Base-by-base conservation (phyloP, 2,329 filamentous ascomycete species). In the Colletotrichum incanum region DNA sequence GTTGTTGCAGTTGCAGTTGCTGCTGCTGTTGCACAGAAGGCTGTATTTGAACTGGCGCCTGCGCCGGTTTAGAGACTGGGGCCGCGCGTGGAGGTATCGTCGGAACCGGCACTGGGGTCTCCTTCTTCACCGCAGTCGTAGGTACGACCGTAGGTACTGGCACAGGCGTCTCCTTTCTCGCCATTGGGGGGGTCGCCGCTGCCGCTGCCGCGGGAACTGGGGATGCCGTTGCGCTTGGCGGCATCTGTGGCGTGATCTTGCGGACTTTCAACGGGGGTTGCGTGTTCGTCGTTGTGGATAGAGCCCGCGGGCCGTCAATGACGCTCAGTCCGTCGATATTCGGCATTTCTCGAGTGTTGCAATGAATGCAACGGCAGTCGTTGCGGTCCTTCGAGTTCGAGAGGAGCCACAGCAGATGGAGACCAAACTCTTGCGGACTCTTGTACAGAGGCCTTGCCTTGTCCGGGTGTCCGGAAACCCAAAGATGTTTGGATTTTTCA, bases 301-400 rank as follows among this genome's bases (percentile, higher is more conserved):
- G 28, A 50, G 50, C 45, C 28, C 52, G 56, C 2, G 61, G 70
- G 54, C 52, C 47, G 16, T 72, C 70, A 23, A 67, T 37, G 8
- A 73, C 55, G 23, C 28, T 67, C 47, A 72, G 58, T 9, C 70
- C 68, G 23, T 74, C 73, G 11, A 69, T 54, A 23, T 52, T 64
- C 2, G 59, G 65, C 59, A 58, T 64, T 39, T 56, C 79, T 9
- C 79, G 76, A 5, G 79, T 73, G 67, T 85, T 86, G 77, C 87
- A 89, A 59, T 87, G 83, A 16, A 85, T 82, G 73, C 87, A 89
- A 63, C 85, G 86, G 76, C 87, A 89, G 73, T 88, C 85, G 55
- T 76, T 81, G 58, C 86, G 85, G 75, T 87, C 84, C 71, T 78
- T 80, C 18, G 86, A 88, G 20, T 79, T 76, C 39, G 86, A 86